Base-by-base conservation (phyloP, 2,329 filamentous ascomycete species). In the Fusarium nematophilum region DNA sequence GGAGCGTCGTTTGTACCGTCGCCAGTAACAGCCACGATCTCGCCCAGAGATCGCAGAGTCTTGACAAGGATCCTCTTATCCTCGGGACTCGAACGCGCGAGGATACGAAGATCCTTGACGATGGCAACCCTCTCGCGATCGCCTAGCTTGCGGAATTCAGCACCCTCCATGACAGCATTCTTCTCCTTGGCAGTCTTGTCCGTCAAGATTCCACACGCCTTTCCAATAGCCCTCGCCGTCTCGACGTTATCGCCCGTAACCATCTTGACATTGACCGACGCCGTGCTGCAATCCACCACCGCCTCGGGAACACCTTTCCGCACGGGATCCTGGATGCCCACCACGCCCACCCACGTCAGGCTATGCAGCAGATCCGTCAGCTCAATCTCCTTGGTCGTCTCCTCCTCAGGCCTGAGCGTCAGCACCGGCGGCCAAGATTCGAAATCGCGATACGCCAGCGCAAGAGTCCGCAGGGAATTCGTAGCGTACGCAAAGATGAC, bases 381-480 rank as follows among this genome's bases (percentile, higher is more conserved):
- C 27, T 79, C 82, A 8, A 72, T 45, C 3, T 62, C 57, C 10
- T 33, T 43, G 9, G 46, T 66, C 4, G 90, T 86, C 53, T 90
- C 90, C 7, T 69, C 67, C 15, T 86, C 83, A 48, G 90, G 89
- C 5, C 83, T 75, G n/a, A 65, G 59, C 5, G 81, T 86, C 21
- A 83, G 78, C 53, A 89, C 85, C 10, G 81, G 88, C 14, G 90
- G 90, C 90, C 90, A 92, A 46, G 76, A 78, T 33, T 86, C 81
- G 57, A 90, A 91, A 62, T 93, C 90, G 39, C 85, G 84, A 73
- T 91, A 92, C 8, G 90, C 81, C 57, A 93, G 79, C 26, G 84
- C 89, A 48, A 93, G 90, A 2, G 89, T 92, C 48, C 90, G 86
- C 6, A 93, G 82, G 7, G 90, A 92, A 21, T 85, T 79, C 5